phyloP scores from a whole-genome alignment of 768 basidiomycete species.

The Kwoniella sp. region DNA sequence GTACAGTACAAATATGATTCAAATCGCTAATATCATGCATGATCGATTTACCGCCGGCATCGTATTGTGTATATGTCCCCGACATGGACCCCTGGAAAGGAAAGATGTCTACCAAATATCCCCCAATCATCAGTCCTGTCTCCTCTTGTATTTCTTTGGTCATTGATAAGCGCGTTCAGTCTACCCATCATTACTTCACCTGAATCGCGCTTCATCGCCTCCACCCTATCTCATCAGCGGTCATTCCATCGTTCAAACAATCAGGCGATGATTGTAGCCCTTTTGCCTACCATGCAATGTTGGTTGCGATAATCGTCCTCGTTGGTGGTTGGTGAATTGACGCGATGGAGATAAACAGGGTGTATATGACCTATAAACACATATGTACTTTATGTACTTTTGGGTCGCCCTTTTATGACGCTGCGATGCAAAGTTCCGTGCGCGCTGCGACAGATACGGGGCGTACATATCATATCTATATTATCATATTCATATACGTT shows the following conservation, averaged over 20 bases:
- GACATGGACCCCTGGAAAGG: no score
- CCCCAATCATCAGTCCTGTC: not conserved
- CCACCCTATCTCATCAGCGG: not conserved
- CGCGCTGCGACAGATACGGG: slow-evolving; percentile 54
- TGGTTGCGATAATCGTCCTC: no score
- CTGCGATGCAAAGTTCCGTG: slow-evolving; percentile 36
- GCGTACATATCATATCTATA: slow-evolving; percentile 33
- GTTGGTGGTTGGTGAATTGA: no score
- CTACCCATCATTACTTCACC: not conserved
- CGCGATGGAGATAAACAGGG: no score
- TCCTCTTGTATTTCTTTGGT: not conserved
- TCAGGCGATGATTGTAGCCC: no score
- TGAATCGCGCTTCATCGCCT: slow-evolving; percentile 3
- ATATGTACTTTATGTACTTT: no score
- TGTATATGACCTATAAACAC: no score
- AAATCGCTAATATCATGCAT: not conserved
- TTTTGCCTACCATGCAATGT: no score
- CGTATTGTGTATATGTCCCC: no score
- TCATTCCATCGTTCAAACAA: no score
- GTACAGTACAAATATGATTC: not conserved
- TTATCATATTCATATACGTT: not conserved
- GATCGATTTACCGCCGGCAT: no score
- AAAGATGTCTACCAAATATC: no score
- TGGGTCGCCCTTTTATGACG: slow-evolving; percentile 52
- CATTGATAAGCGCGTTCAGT: not conserved